Evolutionary conservation across 805 yeast genomes (phyloP), one percentile per base, ranked within the genome.

Genomic region (Candida odintsovae): DNA sequence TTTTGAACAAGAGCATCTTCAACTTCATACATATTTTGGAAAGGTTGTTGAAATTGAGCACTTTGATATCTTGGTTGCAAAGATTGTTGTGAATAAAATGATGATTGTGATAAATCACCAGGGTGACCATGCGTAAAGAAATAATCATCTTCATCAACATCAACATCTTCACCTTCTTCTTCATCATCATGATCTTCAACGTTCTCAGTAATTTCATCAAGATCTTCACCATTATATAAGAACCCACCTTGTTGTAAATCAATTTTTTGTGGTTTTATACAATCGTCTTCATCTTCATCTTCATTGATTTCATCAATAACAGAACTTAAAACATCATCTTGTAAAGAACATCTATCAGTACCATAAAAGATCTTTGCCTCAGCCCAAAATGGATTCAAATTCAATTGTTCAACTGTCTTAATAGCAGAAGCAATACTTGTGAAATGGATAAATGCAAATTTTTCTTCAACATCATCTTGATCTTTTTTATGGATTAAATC

Each of bases 401-500:
- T 85, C 45, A 94, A 72, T 54, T 80, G 82, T 48, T 87, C 84
- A 40, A 90, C 97, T 48, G 88, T 88, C 65, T 85, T 78, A 40
- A 90, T 83, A 15, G 98, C 97, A 45, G 87, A 76, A 44, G 88
- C 70, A 43, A 92, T 87, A 23, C 86, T 80, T 45, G 89, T 76
- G 68, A 89, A 90, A 69, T 92, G 98, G 49, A 90, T 82, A 65
- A 92, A 92, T 41, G 95, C 94, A 62, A 83, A 78, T 46, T 71
- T 73, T 19, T 74, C 75, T 6, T 44, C 39, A 7, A 45, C 41
- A 15, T 44, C 49, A 13, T 43, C 45, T 9, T 37, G 28, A 58
- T 45, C 48, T 10, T 66, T 45, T 37, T 76, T 78, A 52, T 73
- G 77, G 57, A 77, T 75, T 51, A 75, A 72, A 52, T 82, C 83